These are phyloP conservation scores for Flagelloscypha sp. DNA, from an alignment of 768 basidiomycete species.

Conservation along the genomic window DNA sequence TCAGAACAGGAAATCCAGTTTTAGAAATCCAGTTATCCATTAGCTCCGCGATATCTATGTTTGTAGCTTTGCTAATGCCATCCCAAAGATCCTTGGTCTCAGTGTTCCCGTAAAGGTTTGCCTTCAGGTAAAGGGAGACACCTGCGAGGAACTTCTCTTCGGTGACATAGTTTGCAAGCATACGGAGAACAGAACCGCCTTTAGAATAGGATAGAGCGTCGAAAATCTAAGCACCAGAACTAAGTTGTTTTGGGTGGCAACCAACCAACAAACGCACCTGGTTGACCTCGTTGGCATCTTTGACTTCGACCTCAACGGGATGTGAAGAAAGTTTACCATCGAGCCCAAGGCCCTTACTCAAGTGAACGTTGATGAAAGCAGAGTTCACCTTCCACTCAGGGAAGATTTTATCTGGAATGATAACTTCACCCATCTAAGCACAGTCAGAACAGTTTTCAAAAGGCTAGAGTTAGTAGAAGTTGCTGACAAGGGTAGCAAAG, in stretches of 20 bases:
- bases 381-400: constrained; percentile 57
- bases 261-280: constrained; percentile 22
- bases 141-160: constrained; percentile 56
- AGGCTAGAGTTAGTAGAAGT: too few species aligned
- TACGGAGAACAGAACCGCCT: constrained; percentile 42
- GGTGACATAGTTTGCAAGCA: constrained; percentile 57
- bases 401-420: constrained; percentile 40
- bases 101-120: constrained; percentile 54
- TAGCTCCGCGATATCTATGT: constrained; percentile 43
- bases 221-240: too few species aligned
- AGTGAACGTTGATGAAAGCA: constrained; percentile 43
- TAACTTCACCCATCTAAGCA: constrained; percentile 54
- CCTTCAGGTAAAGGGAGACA: constrained; percentile 63
- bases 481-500: constrained; percentile 44
- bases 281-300: constrained; percentile 50
- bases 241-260: not conserved
- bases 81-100: constrained; percentile 57
- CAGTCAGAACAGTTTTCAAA: too few species aligned
- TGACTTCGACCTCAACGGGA: constrained; percentile 60
- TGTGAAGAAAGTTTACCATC: constrained; percentile 59
- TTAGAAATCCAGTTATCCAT: constrained; percentile 57
- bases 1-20: constrained; percentile 66
- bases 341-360: constrained; percentile 45
- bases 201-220: constrained; percentile 74
- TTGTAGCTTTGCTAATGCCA: constrained; percentile 50